These are phyloP conservation scores for Aspergillus mulundensis DNA, from an alignment of 495 filamentous ascomycete species.

Conservation along the genomic window DNA sequence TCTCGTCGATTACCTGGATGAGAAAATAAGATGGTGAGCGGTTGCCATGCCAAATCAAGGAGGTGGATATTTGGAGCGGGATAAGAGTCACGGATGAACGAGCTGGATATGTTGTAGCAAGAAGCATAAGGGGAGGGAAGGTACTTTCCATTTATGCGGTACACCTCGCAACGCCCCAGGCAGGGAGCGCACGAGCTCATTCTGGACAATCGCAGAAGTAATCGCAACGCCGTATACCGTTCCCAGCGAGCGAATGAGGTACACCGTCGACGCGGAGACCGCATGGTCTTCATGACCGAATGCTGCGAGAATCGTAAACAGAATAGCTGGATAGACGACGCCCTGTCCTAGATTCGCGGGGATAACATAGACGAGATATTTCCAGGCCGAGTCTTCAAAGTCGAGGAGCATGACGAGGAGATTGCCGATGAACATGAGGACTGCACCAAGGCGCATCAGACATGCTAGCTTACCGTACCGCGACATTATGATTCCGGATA, in stretches of 20 bases:
- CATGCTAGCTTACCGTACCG: constrained; percentile 55
- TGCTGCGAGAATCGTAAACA: constrained; percentile 60
- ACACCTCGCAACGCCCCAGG: constrained; percentile 54
- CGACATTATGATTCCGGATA: constrained; percentile 62
- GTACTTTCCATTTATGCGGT: constrained; percentile 65
- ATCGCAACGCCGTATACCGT: constrained; percentile 62
- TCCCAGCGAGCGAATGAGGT: constrained; percentile 60
- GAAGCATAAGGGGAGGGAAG: constrained; percentile 24
- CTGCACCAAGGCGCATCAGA: constrained; percentile 51
- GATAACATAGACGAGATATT: constrained; percentile 59
- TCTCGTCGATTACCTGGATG: constrained; percentile 23
- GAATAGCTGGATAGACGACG: constrained; percentile 58
- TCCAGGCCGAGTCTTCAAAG: constrained; percentile 58
- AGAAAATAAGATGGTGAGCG: neutral
- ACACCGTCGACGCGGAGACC: constrained; percentile 59
- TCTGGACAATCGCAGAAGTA: constrained; percentile 60
- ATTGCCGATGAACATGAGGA: constrained; percentile 59
- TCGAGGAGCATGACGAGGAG: constrained; percentile 48
- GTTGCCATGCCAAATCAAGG: too few relatives aligned
- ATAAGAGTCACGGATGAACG: neutral
- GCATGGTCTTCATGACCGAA: constrained; percentile 63
- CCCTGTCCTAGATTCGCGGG: constrained; percentile 62
- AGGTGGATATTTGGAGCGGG: neutral
- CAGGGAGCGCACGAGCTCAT: constrained; percentile 55
- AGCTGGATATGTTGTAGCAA: neutral